Conservation (phyloP, 176 grass and related monocot species). For the Panicum miliaceum region DNA sequence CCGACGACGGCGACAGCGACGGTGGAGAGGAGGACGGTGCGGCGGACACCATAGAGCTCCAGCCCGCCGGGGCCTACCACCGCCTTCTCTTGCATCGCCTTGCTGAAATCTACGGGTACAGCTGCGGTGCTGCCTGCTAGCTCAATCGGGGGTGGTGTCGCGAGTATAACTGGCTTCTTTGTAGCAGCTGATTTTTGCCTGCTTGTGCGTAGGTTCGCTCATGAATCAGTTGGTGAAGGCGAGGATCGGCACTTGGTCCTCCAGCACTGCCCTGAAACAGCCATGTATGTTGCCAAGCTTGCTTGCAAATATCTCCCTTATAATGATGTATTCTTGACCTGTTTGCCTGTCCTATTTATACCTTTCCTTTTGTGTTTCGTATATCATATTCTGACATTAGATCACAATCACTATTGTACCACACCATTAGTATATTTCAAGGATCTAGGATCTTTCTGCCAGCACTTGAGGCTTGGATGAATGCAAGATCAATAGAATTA, state of each 20-base stretch:
- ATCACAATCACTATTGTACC: background rate
- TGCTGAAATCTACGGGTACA: conserved; percentile 93
- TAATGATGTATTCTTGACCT: background rate
- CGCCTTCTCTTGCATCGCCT: conserved; percentile 89
- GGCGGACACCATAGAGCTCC: conserved; percentile 66
- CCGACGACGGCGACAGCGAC: background rate
- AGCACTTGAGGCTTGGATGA: background rate
- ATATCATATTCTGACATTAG: background rate
- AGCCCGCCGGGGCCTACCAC: conserved; percentile 80
- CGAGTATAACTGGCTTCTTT: background rate
- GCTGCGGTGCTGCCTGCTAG: background rate
- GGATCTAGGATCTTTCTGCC: background rate
- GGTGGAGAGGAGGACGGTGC: background rate
- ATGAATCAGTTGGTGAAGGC: conserved; percentile 90
- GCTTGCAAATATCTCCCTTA: background rate
- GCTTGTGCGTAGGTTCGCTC: conserved; percentile 67
- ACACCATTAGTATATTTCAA: background rate
- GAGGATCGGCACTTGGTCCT: conserved; percentile 83
- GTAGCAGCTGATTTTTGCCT: conserved; percentile 1
- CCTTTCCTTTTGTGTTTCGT: background rate
- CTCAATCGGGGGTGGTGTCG: background rate
- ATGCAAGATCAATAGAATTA: conserved; percentile 10
- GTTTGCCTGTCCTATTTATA: background rate
- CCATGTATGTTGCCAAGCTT: conserved; percentile 68
- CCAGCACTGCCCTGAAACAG: conserved; percentile 78